phyloP scores from a whole-genome alignment of 768 basidiomycete species.

The Suillus cothurnatus region DNA sequence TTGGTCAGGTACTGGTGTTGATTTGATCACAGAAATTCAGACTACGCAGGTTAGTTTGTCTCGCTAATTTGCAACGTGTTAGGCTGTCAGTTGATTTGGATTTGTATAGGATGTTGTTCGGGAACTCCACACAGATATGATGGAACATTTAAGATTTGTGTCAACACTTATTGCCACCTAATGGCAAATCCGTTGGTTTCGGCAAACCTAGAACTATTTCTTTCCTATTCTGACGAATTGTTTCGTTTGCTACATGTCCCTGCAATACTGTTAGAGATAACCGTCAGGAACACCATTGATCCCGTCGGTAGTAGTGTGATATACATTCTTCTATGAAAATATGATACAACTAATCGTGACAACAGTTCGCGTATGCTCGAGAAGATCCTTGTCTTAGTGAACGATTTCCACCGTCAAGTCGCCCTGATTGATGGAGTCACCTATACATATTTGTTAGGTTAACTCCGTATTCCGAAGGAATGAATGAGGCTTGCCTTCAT shows the following conservation, averaged over 20 bases:
- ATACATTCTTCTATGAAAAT: conserved; percentile 12
- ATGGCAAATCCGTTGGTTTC: conserved; percentile 4
- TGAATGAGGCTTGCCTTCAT: conserved; percentile 60
- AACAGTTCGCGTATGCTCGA: conserved; percentile 13
- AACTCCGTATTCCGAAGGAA: background rate
- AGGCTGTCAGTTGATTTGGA: conserved; percentile 11
- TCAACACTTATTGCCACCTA: conserved; percentile 26
- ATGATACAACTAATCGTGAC: conserved; percentile 25
- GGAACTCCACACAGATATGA: conserved; percentile 53
- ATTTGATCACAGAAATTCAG: conserved; percentile 50
- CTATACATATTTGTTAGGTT: conserved; percentile 37
- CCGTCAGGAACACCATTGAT: background rate
- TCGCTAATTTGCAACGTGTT: conserved; percentile 6
- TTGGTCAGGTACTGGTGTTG: conserved; percentile 73
- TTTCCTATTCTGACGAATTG: background rate
- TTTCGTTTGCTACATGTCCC: conserved; percentile 1
- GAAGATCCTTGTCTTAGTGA: conserved; percentile 43
- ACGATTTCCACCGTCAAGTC: conserved; percentile 90
- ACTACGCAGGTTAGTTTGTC: conserved; percentile 39
- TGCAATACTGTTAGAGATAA: background rate
- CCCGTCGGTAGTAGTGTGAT: conserved; percentile 10
- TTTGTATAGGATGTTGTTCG: conserved; percentile 51
- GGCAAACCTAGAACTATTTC: background rate
- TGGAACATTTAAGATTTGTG: conserved; percentile 35
- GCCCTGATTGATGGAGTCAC: conserved; percentile 94